Base-by-base conservation (phyloP, 352 stramenopile species). In the Globisporangium spinosum region DNA sequence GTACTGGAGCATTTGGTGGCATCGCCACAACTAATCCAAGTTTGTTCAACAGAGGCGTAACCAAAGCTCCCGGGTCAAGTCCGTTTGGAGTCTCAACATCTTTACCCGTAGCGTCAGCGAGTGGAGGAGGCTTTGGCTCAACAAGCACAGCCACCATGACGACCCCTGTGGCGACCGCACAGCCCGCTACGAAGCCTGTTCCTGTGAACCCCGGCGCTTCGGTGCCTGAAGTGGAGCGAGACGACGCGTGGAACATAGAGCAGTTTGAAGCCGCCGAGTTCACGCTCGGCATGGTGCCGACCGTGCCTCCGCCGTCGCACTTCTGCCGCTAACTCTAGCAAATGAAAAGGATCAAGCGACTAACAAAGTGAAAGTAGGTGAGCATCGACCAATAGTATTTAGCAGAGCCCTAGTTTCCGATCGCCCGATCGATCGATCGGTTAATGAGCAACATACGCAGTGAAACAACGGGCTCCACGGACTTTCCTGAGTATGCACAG, bases 181-280 rank as follows among this genome's bases (percentile, higher is more conserved):
- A 67, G 51, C 47, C 34, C 10, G 34, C 9, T 38, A 12, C 45
- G 32, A 47, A 59, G 17, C 47, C 61, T 17, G 51, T 17, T 25
- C 13, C 45, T 53, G 45, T 53, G 45, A 38, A 38, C 9, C 34
- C 34, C 9, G 45, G 51, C 32, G 47, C 22, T 13, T 25, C 47
- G 22, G 61, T 60, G 17, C 47, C 61, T 1, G 61, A 61, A 4
- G 27, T 53, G 1, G 40, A 57, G 55, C 77, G 80, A 17, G 83
- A 90, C 64, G 81, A 90, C 23, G 74, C 78, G 23, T 91, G 83
- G 83, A 90, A 90, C 67, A 49, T 56, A 1, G 64, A 79, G 72
- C 83, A 91, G 69, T 91, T 89, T 47, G 70, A 81, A 5, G 75
- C 79, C 34, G 51, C 64, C 1, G 77, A 82, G 58, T 90, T 91